phyloP scores from a whole-genome alignment of 2,329 filamentous ascomycete species.

The Rhytidhysteron rufulum region DNA sequence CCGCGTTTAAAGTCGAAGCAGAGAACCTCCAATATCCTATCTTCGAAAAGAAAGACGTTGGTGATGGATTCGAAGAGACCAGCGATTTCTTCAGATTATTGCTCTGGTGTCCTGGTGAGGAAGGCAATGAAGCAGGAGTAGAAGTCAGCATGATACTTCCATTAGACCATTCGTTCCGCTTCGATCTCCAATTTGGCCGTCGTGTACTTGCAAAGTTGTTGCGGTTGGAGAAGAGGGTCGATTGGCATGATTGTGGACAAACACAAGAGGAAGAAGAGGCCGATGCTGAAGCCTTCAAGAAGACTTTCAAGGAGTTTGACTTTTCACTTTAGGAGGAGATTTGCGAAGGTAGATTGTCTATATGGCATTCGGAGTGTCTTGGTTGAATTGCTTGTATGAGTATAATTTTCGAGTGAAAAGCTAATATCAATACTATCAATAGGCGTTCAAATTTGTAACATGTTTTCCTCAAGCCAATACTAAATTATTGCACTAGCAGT shows the following conservation, averaged over 20 bases:
- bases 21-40: conserved; percentile 65
- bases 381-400: no score
- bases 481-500: no score
- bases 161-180: conserved; percentile 67
- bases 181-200: conserved; percentile 88
- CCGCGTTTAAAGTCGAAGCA: conserved; percentile 82
- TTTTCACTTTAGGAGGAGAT: conserved; percentile 54
- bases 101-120: conserved; percentile 58
- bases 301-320: conserved; percentile 80
- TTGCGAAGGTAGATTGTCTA: background rate
- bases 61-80: conserved; percentile 41
- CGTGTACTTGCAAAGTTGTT: conserved; percentile 85
- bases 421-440: no score
- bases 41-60: conserved; percentile 43
- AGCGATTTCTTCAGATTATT: conserved; percentile 75
- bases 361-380: no score
- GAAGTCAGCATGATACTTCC: conserved; percentile 72
- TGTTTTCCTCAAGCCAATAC: no score
- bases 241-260: conserved; percentile 85
- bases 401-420: no score
- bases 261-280: conserved; percentile 70
- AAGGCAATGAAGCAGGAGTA: conserved; percentile 53
- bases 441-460: no score
- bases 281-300: conserved; percentile 76
- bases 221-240: conserved; percentile 68